Percentiles rank a stretch among this genome's conserved stretches.
These are phyloP conservation scores for Metschnikowia gruessii DNA, from an alignment of 805 yeast species.

Conservation along the genomic window DNA sequence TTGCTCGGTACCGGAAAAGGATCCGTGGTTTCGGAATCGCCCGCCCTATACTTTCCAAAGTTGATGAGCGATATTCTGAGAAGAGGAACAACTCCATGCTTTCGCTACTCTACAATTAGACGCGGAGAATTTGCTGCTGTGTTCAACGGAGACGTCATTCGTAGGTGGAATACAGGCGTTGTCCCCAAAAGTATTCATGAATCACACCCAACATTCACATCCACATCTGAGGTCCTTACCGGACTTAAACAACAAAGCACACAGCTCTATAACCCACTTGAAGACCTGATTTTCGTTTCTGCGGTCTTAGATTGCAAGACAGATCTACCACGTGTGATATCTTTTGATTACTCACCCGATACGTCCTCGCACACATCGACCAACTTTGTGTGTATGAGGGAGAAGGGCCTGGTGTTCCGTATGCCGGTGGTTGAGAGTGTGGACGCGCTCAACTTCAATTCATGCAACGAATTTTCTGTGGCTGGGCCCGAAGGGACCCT, in stretches of 20 bases:
- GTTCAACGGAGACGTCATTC: conserved; percentile 70
- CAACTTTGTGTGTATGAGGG: conserved; percentile 81
- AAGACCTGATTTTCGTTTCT: conserved; percentile 68
- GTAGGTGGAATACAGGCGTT: conserved; percentile 76
- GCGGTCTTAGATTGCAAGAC: conserved; percentile 72
- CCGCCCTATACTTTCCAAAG: conserved; percentile 58
- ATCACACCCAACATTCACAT: conserved; percentile 13
- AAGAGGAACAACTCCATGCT: conserved; percentile 61
- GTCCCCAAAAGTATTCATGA: conserved; percentile 34
- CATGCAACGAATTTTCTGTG: conserved; percentile 62
- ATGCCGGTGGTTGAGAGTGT: conserved; percentile 73
- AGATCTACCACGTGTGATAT: conserved; percentile 74
- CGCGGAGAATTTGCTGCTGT: conserved; percentile 75
- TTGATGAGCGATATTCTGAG: conserved; percentile 55
- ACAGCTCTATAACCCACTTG: conserved; percentile 37
- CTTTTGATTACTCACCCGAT: conserved; percentile 79
- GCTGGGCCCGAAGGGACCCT: conserved; percentile 57
- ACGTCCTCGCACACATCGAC: conserved; percentile 48
- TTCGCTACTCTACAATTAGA: conserved; percentile 62
- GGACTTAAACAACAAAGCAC: conserved; percentile 37
- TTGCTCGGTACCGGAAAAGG: conserved; percentile 28
- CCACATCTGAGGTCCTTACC: conserved; percentile 8
- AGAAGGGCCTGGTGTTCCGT: conserved; percentile 81
- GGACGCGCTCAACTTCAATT: conserved; percentile 59
- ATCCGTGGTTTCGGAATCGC: conserved; percentile 45